phyloP scores from a whole-genome alignment of 441 rosid species.

The Croton laevigatus region DNA sequence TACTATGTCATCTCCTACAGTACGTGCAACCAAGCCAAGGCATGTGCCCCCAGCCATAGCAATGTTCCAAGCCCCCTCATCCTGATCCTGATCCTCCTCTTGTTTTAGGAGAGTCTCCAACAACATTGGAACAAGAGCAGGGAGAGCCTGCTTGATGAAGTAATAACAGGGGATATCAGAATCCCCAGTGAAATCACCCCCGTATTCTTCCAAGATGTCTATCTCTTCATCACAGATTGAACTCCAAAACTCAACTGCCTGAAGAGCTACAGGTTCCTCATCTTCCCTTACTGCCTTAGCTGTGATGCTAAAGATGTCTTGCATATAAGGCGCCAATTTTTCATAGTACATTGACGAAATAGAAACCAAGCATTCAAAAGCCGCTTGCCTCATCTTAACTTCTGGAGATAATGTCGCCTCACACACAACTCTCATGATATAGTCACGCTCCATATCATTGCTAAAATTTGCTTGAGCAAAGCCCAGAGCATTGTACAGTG shows the following conservation, averaged over 20 bases:
- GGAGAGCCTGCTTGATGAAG: constrained; percentile 56
- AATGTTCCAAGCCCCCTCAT: constrained; percentile 53
- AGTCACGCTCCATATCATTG: constrained; percentile 57
- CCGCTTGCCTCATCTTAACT: constrained; percentile 48
- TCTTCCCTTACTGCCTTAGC: constrained; percentile 53
- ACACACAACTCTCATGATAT: constrained; percentile 54
- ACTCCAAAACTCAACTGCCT: constrained; percentile 61
- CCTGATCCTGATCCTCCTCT: constrained; percentile 59
- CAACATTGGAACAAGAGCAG: constrained; percentile 55
- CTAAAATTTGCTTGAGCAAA: constrained; percentile 57
- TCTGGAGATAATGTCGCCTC: constrained; percentile 47
- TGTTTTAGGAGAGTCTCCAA: constrained; percentile 57
- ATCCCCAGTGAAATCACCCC: constrained; percentile 52
- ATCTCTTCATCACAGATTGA: constrained; percentile 70
- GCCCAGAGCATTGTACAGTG: constrained; percentile 47
- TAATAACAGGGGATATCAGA: constrained; percentile 64
- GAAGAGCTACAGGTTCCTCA: constrained; percentile 53
- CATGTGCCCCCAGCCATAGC: constrained; percentile 91
- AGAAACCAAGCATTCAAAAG: constrained; percentile 56
- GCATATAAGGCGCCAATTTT: constrained; percentile 46
- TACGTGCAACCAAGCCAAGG: constrained; percentile 54
- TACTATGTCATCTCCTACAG: constrained; percentile 53
- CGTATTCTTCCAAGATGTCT: constrained; percentile 72
- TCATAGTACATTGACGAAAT: constrained; percentile 53
- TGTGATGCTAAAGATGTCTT: constrained; percentile 43